A percentile compares a stretch with the other conserved stretches of the same genome.
Conservation (phyloP, 257 asterid species). For the Penstemon eatonii region DNA sequence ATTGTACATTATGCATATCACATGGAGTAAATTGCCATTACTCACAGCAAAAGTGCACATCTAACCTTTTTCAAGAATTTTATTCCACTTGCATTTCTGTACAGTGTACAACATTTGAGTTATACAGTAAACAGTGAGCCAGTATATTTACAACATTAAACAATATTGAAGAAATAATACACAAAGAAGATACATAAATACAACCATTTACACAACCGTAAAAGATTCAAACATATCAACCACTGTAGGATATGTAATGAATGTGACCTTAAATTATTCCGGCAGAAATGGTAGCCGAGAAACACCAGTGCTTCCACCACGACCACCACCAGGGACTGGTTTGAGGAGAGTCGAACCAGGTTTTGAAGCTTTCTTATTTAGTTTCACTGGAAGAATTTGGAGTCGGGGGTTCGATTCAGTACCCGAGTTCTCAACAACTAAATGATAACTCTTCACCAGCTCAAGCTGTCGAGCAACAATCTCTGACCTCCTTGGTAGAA, state of each 20-base stretch:
- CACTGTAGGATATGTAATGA: slow-evolving; percentile 27
- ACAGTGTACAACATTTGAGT: slow-evolving; percentile 26
- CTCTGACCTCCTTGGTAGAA: slow-evolving; percentile 92
- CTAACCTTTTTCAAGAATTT: not conserved
- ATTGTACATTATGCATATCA: no score
- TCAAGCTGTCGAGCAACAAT: slow-evolving; percentile 87
- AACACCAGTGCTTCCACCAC: slow-evolving; percentile 40
- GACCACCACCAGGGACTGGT: slow-evolving; percentile 29
- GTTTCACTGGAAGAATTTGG: slow-evolving; percentile 86
- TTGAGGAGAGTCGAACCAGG: slow-evolving; percentile 36
- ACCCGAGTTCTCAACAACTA: slow-evolving; percentile 83
- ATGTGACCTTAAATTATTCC: slow-evolving; percentile 36
- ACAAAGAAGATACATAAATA: not conserved
- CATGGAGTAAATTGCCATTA: no score
- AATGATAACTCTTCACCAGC: slow-evolving; percentile 84
- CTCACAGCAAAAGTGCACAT: not conserved
- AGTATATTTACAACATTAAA: slow-evolving; percentile 25
- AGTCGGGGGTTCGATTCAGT: slow-evolving; percentile 80
- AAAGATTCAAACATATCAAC: slow-evolving; percentile 41
- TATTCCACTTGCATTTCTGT: slow-evolving; percentile 30
- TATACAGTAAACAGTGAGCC: slow-evolving; percentile 25
- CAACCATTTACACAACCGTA: slow-evolving; percentile 43
- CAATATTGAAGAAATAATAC: slow-evolving; percentile 10
- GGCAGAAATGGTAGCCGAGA: slow-evolving; percentile 70
- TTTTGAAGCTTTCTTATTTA: slow-evolving; percentile 40